Conservation (phyloP, 768 basidiomycete species). For the Tricholoma sp. region DNA sequence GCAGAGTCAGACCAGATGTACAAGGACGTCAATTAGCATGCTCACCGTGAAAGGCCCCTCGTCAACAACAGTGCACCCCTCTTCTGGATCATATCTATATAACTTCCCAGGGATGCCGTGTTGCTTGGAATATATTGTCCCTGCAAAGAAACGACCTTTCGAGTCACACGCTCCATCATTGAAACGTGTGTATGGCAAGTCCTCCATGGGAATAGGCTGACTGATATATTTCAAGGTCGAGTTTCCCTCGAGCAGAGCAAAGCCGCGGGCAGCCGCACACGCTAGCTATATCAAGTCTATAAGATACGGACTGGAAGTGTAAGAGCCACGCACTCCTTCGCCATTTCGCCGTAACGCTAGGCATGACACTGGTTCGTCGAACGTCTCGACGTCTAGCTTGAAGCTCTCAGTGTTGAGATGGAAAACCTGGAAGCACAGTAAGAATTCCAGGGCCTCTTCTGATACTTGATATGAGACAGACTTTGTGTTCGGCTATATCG, state of each 20-base stretch:
- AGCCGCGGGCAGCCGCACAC: constrained; percentile 54
- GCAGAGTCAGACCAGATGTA: constrained; percentile 7
- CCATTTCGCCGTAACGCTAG: constrained; percentile 46
- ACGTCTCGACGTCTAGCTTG: constrained; percentile 40
- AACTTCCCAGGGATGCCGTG: constrained; percentile 50
- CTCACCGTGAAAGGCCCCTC: constrained; percentile 62
- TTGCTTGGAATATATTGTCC: constrained; percentile 51
- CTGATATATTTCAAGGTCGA: constrained; percentile 44
- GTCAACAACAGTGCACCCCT: constrained; percentile 49
- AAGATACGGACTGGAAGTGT: not conserved
- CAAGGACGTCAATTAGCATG: constrained; percentile 1
- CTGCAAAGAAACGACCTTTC: constrained; percentile 61
- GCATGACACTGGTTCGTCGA: constrained; percentile 53
- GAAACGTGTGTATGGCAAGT: constrained; percentile 47
- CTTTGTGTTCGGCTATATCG: constrained; percentile 56
- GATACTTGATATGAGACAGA: constrained; percentile 13
- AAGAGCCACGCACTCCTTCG: constrained; percentile 34
- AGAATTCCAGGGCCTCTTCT: not conserved
- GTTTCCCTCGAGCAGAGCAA: constrained; percentile 42
- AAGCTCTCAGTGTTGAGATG: constrained; percentile 41
- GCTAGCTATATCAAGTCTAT: constrained; percentile 37
- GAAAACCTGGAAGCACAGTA: constrained; percentile 35
- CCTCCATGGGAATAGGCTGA: constrained; percentile 42
- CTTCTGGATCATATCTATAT: constrained; percentile 53
- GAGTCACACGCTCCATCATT: constrained; percentile 70